Percentiles rank a stretch among this genome's conserved stretches.
phyloP scores from a whole-genome alignment of 2,329 filamentous ascomycete species.

The Aplosporella prunicola region DNA sequence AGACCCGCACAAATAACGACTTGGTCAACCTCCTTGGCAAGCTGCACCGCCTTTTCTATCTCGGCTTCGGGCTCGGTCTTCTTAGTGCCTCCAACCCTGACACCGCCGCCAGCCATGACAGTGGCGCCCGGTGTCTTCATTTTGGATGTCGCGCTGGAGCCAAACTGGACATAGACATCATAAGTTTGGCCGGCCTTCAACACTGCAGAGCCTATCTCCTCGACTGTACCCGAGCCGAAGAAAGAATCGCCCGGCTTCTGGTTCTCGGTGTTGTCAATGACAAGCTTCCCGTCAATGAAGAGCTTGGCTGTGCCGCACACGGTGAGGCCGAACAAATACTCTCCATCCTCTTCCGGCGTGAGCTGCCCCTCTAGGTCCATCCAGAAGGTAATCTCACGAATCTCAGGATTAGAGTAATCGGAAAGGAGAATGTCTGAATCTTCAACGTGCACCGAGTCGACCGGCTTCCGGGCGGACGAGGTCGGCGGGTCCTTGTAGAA shows the following conservation, averaged over 20 bases:
- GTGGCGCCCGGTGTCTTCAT: slow-evolving; percentile 8
- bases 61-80: slow-evolving; percentile 38
- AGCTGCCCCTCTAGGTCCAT: slow-evolving; percentile 13
- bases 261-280: slow-evolving; percentile 36
- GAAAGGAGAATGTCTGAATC: slow-evolving; percentile 10
- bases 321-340: slow-evolving; percentile 13
- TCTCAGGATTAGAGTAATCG: slow-evolving; percentile 11
- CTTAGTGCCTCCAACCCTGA: slow-evolving; percentile 53
- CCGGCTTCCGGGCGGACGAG: background rate
- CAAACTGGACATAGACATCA: slow-evolving; percentile 21
- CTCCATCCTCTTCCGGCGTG: slow-evolving; percentile 11
- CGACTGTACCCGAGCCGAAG: slow-evolving; percentile 52
- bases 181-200: slow-evolving; percentile 48
- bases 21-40: slow-evolving; percentile 47
- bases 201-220: slow-evolving; percentile 48
- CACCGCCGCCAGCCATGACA: slow-evolving; percentile 38
- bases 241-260: slow-evolving; percentile 52
- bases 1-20: slow-evolving; percentile 55
- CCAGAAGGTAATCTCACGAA: slow-evolving; percentile 11
- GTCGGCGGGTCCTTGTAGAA: slow-evolving; percentile 11
- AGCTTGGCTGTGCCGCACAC: slow-evolving; percentile 21
- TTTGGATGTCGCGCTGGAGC: slow-evolving; percentile 9
- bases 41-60: slow-evolving; percentile 13
- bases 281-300: slow-evolving; percentile 26
- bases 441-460: slow-evolving; percentile 11